Base-by-base conservation (phyloP, 1,284 basidiomycete species). In the Porogramme epimiltina region DNA sequence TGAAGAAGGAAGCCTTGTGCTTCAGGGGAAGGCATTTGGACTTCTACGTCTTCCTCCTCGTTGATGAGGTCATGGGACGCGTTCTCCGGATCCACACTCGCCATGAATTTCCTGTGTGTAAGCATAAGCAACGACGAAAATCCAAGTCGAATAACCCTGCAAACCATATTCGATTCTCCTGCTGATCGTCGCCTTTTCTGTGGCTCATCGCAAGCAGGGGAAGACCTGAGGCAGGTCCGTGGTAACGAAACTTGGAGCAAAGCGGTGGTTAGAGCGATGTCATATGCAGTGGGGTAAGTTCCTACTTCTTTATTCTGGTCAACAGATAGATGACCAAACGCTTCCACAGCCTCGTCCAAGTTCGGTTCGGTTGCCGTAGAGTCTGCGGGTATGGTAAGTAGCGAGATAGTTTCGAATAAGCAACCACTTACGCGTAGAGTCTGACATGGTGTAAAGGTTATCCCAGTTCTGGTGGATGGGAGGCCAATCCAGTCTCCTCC, bases 231-330 rank as follows among this genome's bases (percentile, higher is more conserved):
- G 83, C 76, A 66, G 84, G 80, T 20, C 87, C 85, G 51, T 91
- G 88, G 63, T 82, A 91, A 43, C 89, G 84, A 47, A 93, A 79
- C 88, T 89, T 48, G 9, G 10, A 41, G 10, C 9, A 37, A 37
- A 9, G 13, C 8, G 18, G 24, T 23, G 8, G 6, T 6, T 31
- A n/a, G n/a, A 6, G 34, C n/a, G 34, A 40, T 6, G 19, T 3
- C 8, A 16, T 16, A 34, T 31, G 4, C 9, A 4, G 18, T 2
- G 18, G 2, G 5, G 18, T 13, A 20, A 20, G 33, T 10, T 13
- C 11, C 3, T 57, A 87, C 88, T 72, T 93, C 89, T 62, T 82
- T 80, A 64, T 91, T 84, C 65, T 93, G 91, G 58, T 93, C 88
- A 38, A 93, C 71, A 2, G 89, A 90, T n/a, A 94, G 68, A 61